A percentile compares a stretch with the other conserved stretches of the same genome.
These are phyloP conservation scores for Candida loeiensis DNA, from an alignment of 805 yeast species.

Conservation along the genomic window DNA sequence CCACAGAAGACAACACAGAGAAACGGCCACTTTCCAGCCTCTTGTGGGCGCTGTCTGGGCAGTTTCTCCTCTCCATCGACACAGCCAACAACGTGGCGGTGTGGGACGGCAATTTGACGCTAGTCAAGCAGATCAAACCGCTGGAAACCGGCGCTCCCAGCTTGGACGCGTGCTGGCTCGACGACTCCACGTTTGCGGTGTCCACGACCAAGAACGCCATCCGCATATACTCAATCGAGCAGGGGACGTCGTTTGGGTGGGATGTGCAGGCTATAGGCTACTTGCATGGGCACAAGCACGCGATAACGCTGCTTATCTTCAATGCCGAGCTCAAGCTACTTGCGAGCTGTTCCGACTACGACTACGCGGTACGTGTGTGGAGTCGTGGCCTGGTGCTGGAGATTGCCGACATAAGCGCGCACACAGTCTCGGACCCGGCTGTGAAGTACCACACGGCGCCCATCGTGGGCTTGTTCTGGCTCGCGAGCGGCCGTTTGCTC, in stretches of 20 bases:
- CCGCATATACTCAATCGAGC: constrained; percentile 45
- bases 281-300: constrained; percentile 59
- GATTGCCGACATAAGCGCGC: constrained; percentile 32
- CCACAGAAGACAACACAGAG: constrained; percentile 8
- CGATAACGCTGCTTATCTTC: constrained; percentile 55
- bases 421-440: constrained; percentile 11
- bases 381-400: constrained; percentile 57
- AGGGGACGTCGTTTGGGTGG: constrained; percentile 6
- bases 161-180: constrained; percentile 72
- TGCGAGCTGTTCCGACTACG: constrained; percentile 71
- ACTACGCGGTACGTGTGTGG: constrained; percentile 72
- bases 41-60: constrained; percentile 59
- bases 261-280: constrained; percentile 28
- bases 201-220: constrained; percentile 58
- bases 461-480: constrained; percentile 55
- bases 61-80: constrained; percentile 59
- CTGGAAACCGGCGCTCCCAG: constrained; percentile 12
- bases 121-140: constrained; percentile 25
- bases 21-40: constrained; percentile 32
- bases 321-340: constrained; percentile 50
- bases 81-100: constrained; percentile 38
- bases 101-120: constrained; percentile 58
- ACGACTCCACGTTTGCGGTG: constrained; percentile 62
- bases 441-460: constrained; percentile 50
- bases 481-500: constrained; percentile 32